Conservation (phyloP, 495 filamentous ascomycete species). For the Penicillium pancosmium region DNA sequence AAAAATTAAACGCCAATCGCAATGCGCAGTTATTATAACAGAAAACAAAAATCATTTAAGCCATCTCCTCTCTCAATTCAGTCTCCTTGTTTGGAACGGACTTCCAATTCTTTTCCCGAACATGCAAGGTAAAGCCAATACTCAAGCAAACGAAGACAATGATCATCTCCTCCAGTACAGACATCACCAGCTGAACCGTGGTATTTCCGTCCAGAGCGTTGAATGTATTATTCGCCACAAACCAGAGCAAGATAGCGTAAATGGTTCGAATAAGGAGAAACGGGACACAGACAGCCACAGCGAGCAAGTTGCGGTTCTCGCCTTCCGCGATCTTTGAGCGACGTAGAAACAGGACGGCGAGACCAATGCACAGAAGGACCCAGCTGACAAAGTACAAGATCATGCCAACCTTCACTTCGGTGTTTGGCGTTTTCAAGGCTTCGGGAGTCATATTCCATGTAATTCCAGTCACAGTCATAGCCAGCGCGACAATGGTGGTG, state of each 20-base stretch:
- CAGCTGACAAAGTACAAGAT: constrained; percentile 33
- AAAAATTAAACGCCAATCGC: no score
- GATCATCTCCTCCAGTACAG: constrained; percentile 40
- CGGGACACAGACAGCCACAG: constrained; percentile 35
- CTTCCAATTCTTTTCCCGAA: constrained; percentile 5
- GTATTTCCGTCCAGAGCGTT: constrained; percentile 34
- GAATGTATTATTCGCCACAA: constrained; percentile 33
- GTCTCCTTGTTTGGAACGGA: not conserved
- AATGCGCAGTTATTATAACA: no score
- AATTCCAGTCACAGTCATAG: constrained; percentile 27
- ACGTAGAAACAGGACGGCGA: constrained; percentile 15
- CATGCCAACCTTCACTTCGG: constrained; percentile 27
- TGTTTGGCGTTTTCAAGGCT: constrained; percentile 16
- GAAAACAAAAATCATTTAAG: no score
- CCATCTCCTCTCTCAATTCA: no score
- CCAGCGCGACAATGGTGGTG: constrained; percentile 14
- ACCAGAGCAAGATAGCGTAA: constrained; percentile 38
- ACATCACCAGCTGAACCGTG: constrained; percentile 41
- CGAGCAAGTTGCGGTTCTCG: constrained; percentile 40
- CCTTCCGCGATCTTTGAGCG: constrained; percentile 23
- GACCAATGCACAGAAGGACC: constrained; percentile 26
- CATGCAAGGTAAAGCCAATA: constrained; percentile 38
- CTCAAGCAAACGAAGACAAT: constrained; percentile 33
- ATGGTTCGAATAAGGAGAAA: constrained; percentile 46
- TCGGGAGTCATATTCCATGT: constrained; percentile 23